A percentile compares a stretch with the other conserved stretches of the same genome.
Conservation (phyloP, 2,329 filamentous ascomycete species). For the Fusarium sp. region DNA sequence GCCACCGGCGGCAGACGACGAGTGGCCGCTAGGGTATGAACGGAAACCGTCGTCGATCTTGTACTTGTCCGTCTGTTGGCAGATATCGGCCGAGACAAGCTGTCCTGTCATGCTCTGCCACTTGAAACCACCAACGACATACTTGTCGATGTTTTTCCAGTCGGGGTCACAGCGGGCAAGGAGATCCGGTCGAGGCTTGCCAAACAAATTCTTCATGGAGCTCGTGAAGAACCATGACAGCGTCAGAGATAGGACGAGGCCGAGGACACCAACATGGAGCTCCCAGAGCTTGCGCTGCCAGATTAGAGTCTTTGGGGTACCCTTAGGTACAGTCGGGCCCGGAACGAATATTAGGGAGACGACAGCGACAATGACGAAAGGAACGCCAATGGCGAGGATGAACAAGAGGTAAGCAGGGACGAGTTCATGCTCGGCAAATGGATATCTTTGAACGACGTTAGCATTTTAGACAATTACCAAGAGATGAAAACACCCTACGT, state of each 20-base stretch:
- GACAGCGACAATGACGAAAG: conserved; percentile 73
- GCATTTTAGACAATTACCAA: not conserved
- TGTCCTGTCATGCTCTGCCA: conserved; percentile 65
- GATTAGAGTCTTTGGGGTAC: conserved; percentile 70
- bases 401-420: conserved; percentile 73
- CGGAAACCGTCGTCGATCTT: conserved; percentile 83
- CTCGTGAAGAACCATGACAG: conserved; percentile 83
- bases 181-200: conserved; percentile 81
- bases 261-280: conserved; percentile 85
- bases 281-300: conserved; percentile 92
- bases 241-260: conserved; percentile 76
- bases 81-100: conserved; percentile 81
- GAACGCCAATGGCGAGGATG: conserved; percentile 70
- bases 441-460: conserved; percentile 62
- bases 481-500: conserved; percentile 40
- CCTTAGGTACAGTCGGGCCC: conserved; percentile 70
- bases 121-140: conserved; percentile 70
- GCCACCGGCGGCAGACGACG: conserved; percentile 78
- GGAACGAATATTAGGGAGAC: conserved; percentile 77
- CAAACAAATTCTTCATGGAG: conserved; percentile 82
- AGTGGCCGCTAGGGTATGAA: conserved; percentile 70
- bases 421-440: conserved; percentile 74
- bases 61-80: conserved; percentile 68
- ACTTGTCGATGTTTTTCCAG: conserved; percentile 65
- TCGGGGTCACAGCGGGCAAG: conserved; percentile 83